phyloP scores from a whole-genome alignment of 768 basidiomycete genomes.

The Termitomyces sp. region DNA sequence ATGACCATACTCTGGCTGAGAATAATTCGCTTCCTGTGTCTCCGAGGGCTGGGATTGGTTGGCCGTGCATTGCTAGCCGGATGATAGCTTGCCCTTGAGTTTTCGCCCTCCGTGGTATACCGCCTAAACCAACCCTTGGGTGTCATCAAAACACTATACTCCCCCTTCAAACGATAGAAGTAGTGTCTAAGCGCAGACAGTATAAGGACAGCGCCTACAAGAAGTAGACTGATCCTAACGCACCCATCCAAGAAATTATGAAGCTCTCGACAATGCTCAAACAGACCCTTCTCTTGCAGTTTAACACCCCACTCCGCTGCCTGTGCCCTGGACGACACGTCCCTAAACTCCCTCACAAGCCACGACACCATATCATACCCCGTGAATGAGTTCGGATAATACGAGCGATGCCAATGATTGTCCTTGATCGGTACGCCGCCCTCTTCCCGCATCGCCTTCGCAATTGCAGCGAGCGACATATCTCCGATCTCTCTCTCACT shows the following conservation, averaged over 20 bases:
- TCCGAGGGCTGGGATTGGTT: constrained; percentile 37
- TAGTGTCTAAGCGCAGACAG: constrained; percentile 57
- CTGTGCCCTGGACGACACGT: constrained; percentile 79
- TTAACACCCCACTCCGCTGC: constrained; percentile 76
- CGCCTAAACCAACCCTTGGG: constrained; percentile 73
- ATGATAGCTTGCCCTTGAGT: constrained; percentile 27
- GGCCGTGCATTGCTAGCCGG: constrained; percentile 32
- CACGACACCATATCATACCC: constrained; percentile 90
- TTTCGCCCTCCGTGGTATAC: constrained; percentile 39
- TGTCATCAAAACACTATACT: constrained; percentile 68
- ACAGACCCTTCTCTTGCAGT: constrained; percentile 76
- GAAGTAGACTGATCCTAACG: constrained; percentile 19
- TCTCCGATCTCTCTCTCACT: constrained; percentile 71
- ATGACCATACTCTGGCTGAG: constrained; percentile 90
- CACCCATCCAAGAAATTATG: constrained; percentile 90
- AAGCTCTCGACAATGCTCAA: constrained; percentile 75
- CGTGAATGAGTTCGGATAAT: constrained; percentile 80
- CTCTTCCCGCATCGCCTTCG: constrained; percentile 83
- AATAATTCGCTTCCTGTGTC: constrained; percentile 57
- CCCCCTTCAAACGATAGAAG: constrained; percentile 80
- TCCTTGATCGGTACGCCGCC: constrained; percentile 82
- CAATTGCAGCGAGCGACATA: constrained; percentile 59
- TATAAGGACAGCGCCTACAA: neutral
- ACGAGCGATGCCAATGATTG: constrained; percentile 74
- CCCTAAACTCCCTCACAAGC: constrained; percentile 88